phyloP scores from a whole-genome alignment of 306 rosid species.

The Pterocarpus macrocarpus region DNA sequence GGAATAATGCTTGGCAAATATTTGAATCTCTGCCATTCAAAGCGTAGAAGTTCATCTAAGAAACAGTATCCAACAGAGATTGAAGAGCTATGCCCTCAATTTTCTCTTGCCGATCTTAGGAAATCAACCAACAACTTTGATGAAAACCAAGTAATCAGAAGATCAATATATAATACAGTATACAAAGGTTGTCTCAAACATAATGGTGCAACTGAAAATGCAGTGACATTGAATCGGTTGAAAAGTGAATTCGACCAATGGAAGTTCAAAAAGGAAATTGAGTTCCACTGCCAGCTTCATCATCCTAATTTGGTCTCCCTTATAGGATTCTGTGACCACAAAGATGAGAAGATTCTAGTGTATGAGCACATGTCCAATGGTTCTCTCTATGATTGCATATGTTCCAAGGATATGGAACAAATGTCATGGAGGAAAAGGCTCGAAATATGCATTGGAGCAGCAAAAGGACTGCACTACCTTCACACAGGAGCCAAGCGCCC shows the following conservation, averaged over 20 bases:
- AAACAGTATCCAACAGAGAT: not conserved
- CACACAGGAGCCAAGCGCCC: constrained; percentile 39
- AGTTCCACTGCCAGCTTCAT: constrained; percentile 25
- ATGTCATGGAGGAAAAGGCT: constrained; percentile 42
- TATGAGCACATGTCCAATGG: constrained; percentile 28
- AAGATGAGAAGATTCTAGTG: constrained; percentile 30
- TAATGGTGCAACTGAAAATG: not conserved
- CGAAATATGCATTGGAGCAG: constrained; percentile 35
- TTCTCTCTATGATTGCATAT: not conserved
- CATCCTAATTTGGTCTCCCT: constrained; percentile 35
- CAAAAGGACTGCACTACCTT: constrained; percentile 46
- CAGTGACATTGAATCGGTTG: not conserved
- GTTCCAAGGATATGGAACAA: not conserved
- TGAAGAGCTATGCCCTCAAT: constrained; percentile 25
- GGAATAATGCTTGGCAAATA: not conserved
- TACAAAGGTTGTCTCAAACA: constrained; percentile 22
- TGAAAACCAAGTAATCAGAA: not conserved
- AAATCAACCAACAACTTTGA: constrained; percentile 33
- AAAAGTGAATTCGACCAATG: not conserved
- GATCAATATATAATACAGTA: not conserved
- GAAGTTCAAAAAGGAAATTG: not conserved
- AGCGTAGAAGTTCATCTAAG: not conserved
- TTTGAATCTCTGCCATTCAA: not conserved
- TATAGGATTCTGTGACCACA: constrained; percentile 21
- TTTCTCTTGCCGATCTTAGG: constrained; percentile 29